Evolutionary conservation across 2,329 filamentous ascomycete genomes (phyloP).

Genomic region (Colletotrichum kahawae): DNA sequence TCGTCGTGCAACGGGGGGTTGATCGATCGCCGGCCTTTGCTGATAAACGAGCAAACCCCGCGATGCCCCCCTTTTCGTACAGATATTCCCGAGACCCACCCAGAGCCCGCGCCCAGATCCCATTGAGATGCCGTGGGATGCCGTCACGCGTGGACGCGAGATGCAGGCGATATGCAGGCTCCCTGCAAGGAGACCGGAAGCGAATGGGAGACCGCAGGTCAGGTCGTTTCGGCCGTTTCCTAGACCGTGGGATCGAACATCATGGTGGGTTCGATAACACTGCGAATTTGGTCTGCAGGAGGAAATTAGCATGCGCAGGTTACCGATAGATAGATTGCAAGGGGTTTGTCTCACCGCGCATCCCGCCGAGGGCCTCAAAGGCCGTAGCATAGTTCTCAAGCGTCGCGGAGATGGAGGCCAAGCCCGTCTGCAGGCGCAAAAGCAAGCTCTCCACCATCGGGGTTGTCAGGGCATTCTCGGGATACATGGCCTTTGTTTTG

Average conservation of each 20-base stretch:
- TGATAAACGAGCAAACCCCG: conserved; percentile 21
- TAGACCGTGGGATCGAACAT: conserved; percentile 19
- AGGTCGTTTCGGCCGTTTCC: neutral
- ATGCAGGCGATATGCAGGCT: neutral
- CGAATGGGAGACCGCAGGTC: neutral
- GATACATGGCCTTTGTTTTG: conserved; percentile 43
- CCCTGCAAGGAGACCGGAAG: neutral
- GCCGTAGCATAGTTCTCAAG: conserved; percentile 49
- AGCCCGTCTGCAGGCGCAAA: conserved; percentile 43
- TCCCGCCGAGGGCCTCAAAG: conserved; percentile 49
- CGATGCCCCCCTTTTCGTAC: neutral
- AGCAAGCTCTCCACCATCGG: conserved; percentile 40
- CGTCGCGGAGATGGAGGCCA: conserved; percentile 45
- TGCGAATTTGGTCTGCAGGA: conserved; percentile 29
- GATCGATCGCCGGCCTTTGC: conserved; percentile 14
- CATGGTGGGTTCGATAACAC: conserved; percentile 27
- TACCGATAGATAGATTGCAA: neutral
- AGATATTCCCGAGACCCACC: neutral
- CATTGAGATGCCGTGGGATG: neutral
- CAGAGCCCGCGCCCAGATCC: conserved; percentile 9
- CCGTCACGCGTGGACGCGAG: neutral
- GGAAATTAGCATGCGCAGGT: neutral
- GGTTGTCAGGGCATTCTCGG: conserved; percentile 25
- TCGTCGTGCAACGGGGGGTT: neutral
- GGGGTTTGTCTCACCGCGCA: conserved; percentile 41